Evolutionary conservation across 495 filamentous ascomycete genomes (phyloP), one percentile per base, ranked within the genome.

Genomic region (Penicillium crystallinum): DNA sequence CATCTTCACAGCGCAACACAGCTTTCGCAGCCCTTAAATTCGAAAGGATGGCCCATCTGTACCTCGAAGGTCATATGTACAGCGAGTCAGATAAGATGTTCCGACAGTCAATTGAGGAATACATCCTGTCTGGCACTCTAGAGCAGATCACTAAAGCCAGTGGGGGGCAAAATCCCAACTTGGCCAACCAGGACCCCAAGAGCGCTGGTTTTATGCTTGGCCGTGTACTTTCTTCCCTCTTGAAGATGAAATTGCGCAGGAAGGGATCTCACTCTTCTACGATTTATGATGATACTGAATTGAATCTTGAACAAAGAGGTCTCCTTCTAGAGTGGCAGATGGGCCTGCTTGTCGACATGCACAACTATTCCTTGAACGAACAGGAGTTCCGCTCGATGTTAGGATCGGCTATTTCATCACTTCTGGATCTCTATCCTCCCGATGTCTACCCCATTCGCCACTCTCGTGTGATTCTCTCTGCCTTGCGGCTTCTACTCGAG

Each of bases 291-390:
- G 65, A 75, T 14, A 48, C 64, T 4, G 49, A 56, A 1, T 59
- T 82, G 19, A 34, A 55, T 4, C 14, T 53, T 14, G 54, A 63
- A 19, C 60, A 72, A 46, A 61, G 77, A 55, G 79, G 75, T 9
- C 49, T 76, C 15, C 48, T 85, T 25, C 66, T 87, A 12, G 81
- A 85, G 59, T 80, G 75, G 70, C 81, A 85, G 55, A 59, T 86
- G 45, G 44, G 58, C 11, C 52, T 76, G 8, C 46, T 77, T 36
- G 46, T 61, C 19, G 71, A 74, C 31, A 50, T 72, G 22, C 62
- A 69, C 19, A 25, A 47, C 6, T 57, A 63, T 19, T 57, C 61
- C 21, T 47, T 57, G 9, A 65, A 52, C 14, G 67, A 69, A 30
- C 64, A 72, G 22, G 46, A 54, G 23, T 74, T 72, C n/a, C 66